These are phyloP conservation scores for Chalciporus piperatus DNA, from an alignment of 768 basidiomycete genomes.

Conservation along the genomic window DNA sequence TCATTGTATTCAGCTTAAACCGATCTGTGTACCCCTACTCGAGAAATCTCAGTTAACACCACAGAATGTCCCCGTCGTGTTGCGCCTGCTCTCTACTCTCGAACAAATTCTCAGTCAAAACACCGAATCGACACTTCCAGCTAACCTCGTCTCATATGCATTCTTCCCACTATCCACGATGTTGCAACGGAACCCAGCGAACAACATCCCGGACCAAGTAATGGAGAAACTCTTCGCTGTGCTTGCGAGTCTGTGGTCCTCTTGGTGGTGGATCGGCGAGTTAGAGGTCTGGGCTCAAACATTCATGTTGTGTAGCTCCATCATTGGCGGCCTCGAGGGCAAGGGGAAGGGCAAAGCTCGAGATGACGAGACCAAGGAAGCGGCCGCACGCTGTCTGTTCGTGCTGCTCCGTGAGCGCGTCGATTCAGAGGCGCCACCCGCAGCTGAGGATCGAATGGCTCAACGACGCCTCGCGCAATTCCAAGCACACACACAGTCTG, in stretches of 20 bases:
- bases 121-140: constrained; percentile 42
- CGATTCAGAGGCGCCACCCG: constrained; percentile 39
- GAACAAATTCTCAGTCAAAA: constrained; percentile 44
- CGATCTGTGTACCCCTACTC: constrained; percentile 78
- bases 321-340: constrained; percentile 60
- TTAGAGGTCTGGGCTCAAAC: constrained; percentile 77
- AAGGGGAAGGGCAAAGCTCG: constrained; percentile 67
- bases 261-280: constrained; percentile 88
- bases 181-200: constrained; percentile 68
- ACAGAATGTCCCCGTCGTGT: constrained; percentile 43
- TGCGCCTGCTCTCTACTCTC: constrained; percentile 55
- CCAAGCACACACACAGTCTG: constrained; percentile 37
- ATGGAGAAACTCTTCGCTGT: constrained; percentile 69
- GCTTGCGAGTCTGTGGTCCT: constrained; percentile 56
- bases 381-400: constrained; percentile 65
- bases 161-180: constrained; percentile 88
- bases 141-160: constrained; percentile 73
- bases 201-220: constrained; percentile 73
- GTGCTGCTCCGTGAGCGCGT: constrained; percentile 57
- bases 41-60: constrained; percentile 64
- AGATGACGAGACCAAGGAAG: constrained; percentile 80
- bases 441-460: constrained; percentile 14
- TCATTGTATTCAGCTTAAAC: constrained; percentile 48
- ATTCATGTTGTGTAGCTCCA: constrained; percentile 69
- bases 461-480: constrained; percentile 39